Evolutionary conservation across 257 asterid genomes (phyloP).

Genomic region (Linderniella brevidens): DNA sequence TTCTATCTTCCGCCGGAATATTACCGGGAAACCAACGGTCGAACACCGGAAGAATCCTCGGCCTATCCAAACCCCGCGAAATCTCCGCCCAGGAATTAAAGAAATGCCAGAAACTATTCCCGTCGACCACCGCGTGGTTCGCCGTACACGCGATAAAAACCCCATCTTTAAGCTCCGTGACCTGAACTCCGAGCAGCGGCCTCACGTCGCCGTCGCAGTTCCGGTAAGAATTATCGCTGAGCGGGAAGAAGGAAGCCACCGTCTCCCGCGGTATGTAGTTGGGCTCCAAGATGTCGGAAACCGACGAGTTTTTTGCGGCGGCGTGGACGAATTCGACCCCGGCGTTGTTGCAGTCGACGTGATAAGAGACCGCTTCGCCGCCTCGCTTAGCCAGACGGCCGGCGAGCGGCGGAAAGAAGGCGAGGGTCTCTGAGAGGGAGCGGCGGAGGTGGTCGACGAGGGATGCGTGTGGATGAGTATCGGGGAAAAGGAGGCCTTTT

Average conservation of each 20-base stretch:
- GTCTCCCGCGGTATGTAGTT: slow-evolving; percentile 6
- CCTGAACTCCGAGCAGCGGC: slow-evolving; percentile 26
- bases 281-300: slow-evolving; percentile 13
- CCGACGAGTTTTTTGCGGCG: background rate
- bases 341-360: slow-evolving; percentile 15
- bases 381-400: slow-evolving; percentile 14
- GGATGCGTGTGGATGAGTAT: slow-evolving; percentile 7
- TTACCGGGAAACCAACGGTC: slow-evolving; percentile 14
- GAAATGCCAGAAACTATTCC: slow-evolving; percentile 23
- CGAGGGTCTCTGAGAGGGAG: slow-evolving; percentile 15
- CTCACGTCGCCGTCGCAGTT: slow-evolving; percentile 15
- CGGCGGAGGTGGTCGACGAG: slow-evolving; percentile 16
- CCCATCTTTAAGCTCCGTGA: slow-evolving; percentile 23
- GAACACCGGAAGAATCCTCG: slow-evolving; percentile 12
- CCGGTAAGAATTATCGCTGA: slow-evolving; percentile 4
- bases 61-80: slow-evolving; percentile 6
- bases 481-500: slow-evolving; percentile 20
- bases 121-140: slow-evolving; percentile 16
- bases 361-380: slow-evolving; percentile 4
- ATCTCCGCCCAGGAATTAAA: slow-evolving; percentile 27
- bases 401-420: slow-evolving; percentile 24
- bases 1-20: background rate
- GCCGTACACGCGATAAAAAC: slow-evolving; percentile 18
- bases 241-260: slow-evolving; percentile 17
- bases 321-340: slow-evolving; percentile 19